Percentiles rank a stretch among this genome's conserved stretches.
Conservation (phyloP, 1,139 yeast genomes). For the Hyphopichia buzzinii region DNA sequence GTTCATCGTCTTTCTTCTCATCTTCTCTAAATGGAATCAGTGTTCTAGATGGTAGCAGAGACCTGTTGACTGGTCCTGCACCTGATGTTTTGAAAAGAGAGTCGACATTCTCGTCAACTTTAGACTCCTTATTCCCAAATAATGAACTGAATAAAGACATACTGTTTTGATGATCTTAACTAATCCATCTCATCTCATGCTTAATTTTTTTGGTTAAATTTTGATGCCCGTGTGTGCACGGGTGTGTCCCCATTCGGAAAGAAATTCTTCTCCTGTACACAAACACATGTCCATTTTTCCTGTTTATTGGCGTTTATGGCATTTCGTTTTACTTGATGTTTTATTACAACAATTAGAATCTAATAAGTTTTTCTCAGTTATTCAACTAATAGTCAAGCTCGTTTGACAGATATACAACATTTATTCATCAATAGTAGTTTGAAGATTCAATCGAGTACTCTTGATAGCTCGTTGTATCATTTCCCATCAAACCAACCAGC, state of each 20-base stretch:
- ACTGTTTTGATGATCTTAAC: too few species aligned
- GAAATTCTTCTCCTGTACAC: not conserved
- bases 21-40: slow-evolving; percentile 11
- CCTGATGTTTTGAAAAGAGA: slow-evolving; percentile 35
- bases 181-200: slow-evolving; percentile 1
- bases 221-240: not conserved
- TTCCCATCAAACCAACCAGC: too few species aligned
- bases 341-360: too few species aligned
- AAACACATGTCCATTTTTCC: not conserved
- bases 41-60: slow-evolving; percentile 25
- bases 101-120: slow-evolving; percentile 40
- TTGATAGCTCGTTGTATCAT: not conserved
- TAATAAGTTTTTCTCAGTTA: too few species aligned
- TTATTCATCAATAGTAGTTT: not conserved
- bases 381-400: too few species aligned
- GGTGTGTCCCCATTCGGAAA: too few species aligned
- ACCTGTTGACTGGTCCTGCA: slow-evolving; percentile 35
- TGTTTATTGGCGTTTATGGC: not conserved
- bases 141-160: slow-evolving; percentile 38
- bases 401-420: too few species aligned
- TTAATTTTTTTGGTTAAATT: not conserved
- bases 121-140: slow-evolving; percentile 26
- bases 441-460: not conserved
- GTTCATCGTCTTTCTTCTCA: slow-evolving; percentile 12
- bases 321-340: not conserved